phyloP scores from a whole-genome alignment of 805 yeast species.

The Geotrichum ghanense region DNA sequence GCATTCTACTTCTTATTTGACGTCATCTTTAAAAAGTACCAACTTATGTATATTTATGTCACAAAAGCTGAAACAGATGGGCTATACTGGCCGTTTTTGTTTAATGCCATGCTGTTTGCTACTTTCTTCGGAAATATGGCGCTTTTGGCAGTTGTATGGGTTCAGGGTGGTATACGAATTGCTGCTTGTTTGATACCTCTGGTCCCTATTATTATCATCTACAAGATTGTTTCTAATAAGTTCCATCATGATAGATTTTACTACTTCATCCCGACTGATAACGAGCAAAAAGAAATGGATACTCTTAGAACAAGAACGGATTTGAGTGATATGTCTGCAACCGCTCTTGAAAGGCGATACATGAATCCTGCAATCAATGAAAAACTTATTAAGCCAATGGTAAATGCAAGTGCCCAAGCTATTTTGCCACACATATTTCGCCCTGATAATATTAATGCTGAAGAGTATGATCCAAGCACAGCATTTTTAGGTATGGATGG shows the following conservation, averaged over 20 bases:
- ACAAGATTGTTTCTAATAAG: conserved; percentile 16
- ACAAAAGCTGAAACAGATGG: conserved; percentile 30
- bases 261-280: conserved; percentile 13
- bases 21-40: conserved; percentile 25
- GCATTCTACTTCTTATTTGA: conserved; percentile 23
- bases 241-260: conserved; percentile 8
- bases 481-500: conserved; percentile 3
- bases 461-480: conserved; percentile 5
- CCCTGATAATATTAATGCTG: not conserved
- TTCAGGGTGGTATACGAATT: conserved; percentile 25
- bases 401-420: conserved; percentile 12
- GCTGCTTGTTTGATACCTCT: conserved; percentile 25
- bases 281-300: conserved; percentile 12
- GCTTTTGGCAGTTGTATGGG: conserved; percentile 27
- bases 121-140: conserved; percentile 27
- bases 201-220: conserved; percentile 18
- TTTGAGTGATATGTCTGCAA: conserved; percentile 2
- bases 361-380: conserved; percentile 14
- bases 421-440: conserved; percentile 10
- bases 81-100: conserved; percentile 26
- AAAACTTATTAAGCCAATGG: conserved; percentile 16
- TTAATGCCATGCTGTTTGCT: conserved; percentile 25
- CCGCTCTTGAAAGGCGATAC: conserved; percentile 12
- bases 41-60: conserved; percentile 24
- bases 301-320: conserved; percentile 2